A percentile compares a stretch with the other conserved stretches of the same genome.
Conservation (phyloP, 208 protist species). For the Trypanosomatidae sp. region DNA sequence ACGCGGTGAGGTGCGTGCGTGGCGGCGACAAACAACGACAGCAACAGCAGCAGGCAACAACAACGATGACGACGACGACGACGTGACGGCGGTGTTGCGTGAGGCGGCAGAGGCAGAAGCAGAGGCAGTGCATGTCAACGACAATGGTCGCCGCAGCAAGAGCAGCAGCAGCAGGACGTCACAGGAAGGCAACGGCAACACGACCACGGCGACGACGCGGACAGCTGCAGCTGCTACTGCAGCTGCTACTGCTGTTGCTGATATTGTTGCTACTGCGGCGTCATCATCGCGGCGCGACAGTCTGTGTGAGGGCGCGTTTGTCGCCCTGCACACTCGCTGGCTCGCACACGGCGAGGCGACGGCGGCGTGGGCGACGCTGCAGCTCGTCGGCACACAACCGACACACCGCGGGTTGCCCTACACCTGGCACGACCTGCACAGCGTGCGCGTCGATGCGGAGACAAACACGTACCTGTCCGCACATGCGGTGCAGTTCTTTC, state of each 20-base stretch:
- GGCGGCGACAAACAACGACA: constrained; percentile 33
- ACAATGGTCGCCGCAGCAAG: too few relatives aligned
- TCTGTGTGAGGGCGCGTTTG: too few relatives aligned
- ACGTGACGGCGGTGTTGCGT: constrained; percentile 7
- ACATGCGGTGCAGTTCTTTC: constrained; percentile 74
- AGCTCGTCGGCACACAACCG: constrained; percentile 35
- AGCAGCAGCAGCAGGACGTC: too few relatives aligned
- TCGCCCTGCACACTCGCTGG: constrained; percentile 19
- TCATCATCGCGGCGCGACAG: too few relatives aligned
- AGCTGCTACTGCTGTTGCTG: too few relatives aligned
- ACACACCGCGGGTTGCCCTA: constrained; percentile 70
- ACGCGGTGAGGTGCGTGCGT: constrained; percentile 42
- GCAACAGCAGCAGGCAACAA: constrained; percentile 17
- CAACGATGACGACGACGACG: constrained; percentile 4
- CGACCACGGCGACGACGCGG: too few relatives aligned
- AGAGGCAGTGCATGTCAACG: too few relatives aligned
- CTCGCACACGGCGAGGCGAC: constrained; percentile 15
- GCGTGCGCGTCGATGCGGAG: constrained; percentile 29
- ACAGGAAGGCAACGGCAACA: too few relatives aligned
- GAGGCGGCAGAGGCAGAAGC: too few relatives aligned
- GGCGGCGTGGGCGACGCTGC: constrained; percentile 71
- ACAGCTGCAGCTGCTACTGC: too few relatives aligned
- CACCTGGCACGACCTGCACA: constrained; percentile 67
- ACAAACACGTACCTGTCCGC: constrained; percentile 73
- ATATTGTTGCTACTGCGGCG: too few relatives aligned